Base-by-base conservation (phyloP, 1,284 basidiomycete genomes). In the Cerrena zonata region DNA sequence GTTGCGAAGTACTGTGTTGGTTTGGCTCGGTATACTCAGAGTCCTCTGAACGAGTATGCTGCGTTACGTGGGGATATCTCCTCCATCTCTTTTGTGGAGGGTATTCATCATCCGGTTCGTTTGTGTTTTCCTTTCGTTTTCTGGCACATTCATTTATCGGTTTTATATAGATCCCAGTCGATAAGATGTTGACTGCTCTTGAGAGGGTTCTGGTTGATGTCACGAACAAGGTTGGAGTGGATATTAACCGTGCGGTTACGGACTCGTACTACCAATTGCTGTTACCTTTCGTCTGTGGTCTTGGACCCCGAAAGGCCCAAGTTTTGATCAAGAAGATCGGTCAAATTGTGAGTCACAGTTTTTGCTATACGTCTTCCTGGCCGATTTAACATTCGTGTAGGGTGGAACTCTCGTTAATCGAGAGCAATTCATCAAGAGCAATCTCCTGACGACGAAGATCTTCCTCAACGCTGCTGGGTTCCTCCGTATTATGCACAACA, bases 1-100 rank as follows among this genome's bases (percentile, higher is more conserved):
- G 84, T 89, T 45, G 89, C 86, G n/a, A 89, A 91, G 65, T 99
- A 98, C 65, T 98, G 95, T 59, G 78, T 99, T 43, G 97, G 91
- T 45, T 71, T 99, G 56, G 94, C 94, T 38, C 84, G 96, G 50
- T 99, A 96, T 65, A 78, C 82, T 10, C 96, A 99, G 68, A 95
- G 86, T 62, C 96, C 96, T 1, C 71, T 99, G 60, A 94, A 92
- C 63, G 94, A 96, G 65, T 94, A 90, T 66, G 89, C 90, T 21
- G 89, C 93, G 1, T 72, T 97, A 36, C 92, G 91, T 5, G 61
- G 77, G 4, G 91, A 95, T 67, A 81, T 97, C 49, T 74, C 82
- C 11, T 84, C 90, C 3, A 82, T 95, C 52, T 79, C 84, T 0
- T 89, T 92, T 58, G 82, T 89, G 54, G 87, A 92, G 41, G 84